phyloP scores from a whole-genome alignment of 1,139 yeast species.

The Yamadazyma diospyri region DNA sequence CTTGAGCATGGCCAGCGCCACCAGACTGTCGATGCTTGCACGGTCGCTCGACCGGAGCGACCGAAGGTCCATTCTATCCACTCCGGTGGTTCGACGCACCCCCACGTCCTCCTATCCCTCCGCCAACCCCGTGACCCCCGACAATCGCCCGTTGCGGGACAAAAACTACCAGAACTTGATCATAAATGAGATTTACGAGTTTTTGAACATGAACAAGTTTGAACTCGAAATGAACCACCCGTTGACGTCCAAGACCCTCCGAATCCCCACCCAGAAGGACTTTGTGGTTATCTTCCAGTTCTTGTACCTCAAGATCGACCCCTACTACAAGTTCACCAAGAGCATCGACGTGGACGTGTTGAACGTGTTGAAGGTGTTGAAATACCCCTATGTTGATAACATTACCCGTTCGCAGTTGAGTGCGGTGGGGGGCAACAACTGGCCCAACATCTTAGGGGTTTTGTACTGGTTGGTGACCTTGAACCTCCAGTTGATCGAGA shows the following conservation, averaged over 20 bases:
- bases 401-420: constrained; percentile 81
- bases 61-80: constrained; percentile 34
- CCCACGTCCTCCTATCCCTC: constrained; percentile 10
- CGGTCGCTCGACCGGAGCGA: constrained; percentile 24
- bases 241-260: constrained; percentile 60
- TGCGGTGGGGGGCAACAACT: constrained; percentile 88
- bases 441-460: constrained; percentile 84
- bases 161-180: constrained; percentile 59
- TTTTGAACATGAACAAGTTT: constrained; percentile 58
- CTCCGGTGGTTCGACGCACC: constrained; percentile 40
- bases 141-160: constrained; percentile 79
- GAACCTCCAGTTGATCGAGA: constrained; percentile 44
- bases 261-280: constrained; percentile 85
- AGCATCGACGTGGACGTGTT: constrained; percentile 77
- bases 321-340: constrained; percentile 66
- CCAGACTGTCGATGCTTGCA: constrained; percentile 28
- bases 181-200: constrained; percentile 67
- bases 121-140: constrained; percentile 25
- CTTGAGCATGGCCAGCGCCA: constrained; percentile 35
- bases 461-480: constrained; percentile 73
- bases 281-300: constrained; percentile 78
- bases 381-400: constrained; percentile 78
- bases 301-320: constrained; percentile 73
- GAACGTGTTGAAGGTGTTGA: constrained; percentile 57
- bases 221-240: constrained; percentile 74